These are phyloP conservation scores for Trypanosoma lewisi DNA, from an alignment of 208 protist genomes.

Conservation along the genomic window DNA sequence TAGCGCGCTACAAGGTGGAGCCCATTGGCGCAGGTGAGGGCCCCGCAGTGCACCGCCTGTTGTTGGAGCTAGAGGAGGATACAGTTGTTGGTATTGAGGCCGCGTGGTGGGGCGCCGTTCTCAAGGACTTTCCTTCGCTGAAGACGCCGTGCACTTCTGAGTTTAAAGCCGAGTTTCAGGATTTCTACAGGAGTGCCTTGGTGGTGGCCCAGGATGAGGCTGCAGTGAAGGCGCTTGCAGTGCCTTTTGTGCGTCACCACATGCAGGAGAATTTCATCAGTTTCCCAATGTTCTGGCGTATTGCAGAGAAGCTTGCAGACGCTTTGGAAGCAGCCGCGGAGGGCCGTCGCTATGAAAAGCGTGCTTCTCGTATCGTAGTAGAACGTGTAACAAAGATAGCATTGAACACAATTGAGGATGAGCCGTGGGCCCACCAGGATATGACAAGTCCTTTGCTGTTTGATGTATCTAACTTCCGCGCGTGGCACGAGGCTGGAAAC, in stretches of 20 bases:
- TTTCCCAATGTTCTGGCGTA: constrained; percentile 83
- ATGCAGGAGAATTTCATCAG: constrained; percentile 82
- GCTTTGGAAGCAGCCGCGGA: constrained; percentile 42
- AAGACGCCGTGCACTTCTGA: constrained; percentile 57
- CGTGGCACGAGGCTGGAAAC: constrained; percentile 84
- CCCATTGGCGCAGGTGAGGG: constrained; percentile 42
- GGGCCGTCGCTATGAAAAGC: constrained; percentile 47
- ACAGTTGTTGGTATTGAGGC: constrained; percentile 38
- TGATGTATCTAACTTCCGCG: constrained; percentile 81
- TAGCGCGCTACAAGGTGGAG: constrained; percentile 60
- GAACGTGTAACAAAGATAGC: constrained; percentile 88
- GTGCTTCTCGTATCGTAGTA: constrained; percentile 46
- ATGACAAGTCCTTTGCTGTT: constrained; percentile 69
- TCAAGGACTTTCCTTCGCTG: constrained; percentile 81
- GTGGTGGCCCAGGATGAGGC: constrained; percentile 70
- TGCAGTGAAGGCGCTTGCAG: constrained; percentile 50
- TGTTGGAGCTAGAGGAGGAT: constrained; percentile 51
- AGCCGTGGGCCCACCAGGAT: constrained; percentile 80
- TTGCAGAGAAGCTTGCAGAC: constrained; percentile 76
- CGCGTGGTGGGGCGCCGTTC: constrained; percentile 69
- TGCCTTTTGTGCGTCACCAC: constrained; percentile 73
- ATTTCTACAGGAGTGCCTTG: constrained; percentile 70
- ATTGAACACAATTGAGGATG: constrained; percentile 83
- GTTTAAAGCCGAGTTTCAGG: constrained; percentile 59
- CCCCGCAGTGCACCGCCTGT: constrained; percentile 37